Evolutionary conservation across 805 yeast species (phyloP).

Genomic region (Candida maltosa): DNA sequence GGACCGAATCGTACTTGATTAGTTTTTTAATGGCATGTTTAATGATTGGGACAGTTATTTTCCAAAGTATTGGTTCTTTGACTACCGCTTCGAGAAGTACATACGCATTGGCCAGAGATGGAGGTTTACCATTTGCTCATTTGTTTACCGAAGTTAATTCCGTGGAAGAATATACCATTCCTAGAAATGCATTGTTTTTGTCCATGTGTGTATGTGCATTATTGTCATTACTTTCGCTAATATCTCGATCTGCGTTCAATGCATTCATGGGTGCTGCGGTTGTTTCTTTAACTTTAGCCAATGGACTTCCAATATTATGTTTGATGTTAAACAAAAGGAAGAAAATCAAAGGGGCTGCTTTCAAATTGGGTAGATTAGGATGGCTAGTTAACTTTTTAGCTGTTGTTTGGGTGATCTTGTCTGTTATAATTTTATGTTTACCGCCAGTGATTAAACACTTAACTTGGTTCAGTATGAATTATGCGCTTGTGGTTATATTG

Average conservation of each 20-base stretch:
- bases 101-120: slow-evolving; percentile 79
- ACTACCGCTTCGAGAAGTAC: slow-evolving; percentile 84
- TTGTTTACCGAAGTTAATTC: slow-evolving; percentile 66
- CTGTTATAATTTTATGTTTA: slow-evolving; percentile 61
- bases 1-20: slow-evolving; percentile 65
- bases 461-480: slow-evolving; percentile 48
- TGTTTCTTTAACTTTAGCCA: slow-evolving; percentile 68
- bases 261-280: slow-evolving; percentile 85
- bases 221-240: slow-evolving; percentile 61
- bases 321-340: slow-evolving; percentile 56
- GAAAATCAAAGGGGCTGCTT: slow-evolving; percentile 65
- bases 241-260: slow-evolving; percentile 73
- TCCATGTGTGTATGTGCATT: slow-evolving; percentile 60
- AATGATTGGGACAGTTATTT: slow-evolving; percentile 65
- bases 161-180: slow-evolving; percentile 54
- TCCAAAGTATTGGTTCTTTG: slow-evolving; percentile 75
- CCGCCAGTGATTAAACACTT: slow-evolving; percentile 57
- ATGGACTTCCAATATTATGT: slow-evolving; percentile 71
- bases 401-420: slow-evolving; percentile 56
- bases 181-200: slow-evolving; percentile 64
- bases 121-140: slow-evolving; percentile 65
- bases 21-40: slow-evolving; percentile 66
- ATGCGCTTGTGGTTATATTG: slow-evolving; percentile 62
- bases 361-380: slow-evolving; percentile 61
- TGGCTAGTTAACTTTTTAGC: slow-evolving; percentile 61